phyloP scores from a whole-genome alignment of 345 rosid species.

The Pugionium cornutum region DNA sequence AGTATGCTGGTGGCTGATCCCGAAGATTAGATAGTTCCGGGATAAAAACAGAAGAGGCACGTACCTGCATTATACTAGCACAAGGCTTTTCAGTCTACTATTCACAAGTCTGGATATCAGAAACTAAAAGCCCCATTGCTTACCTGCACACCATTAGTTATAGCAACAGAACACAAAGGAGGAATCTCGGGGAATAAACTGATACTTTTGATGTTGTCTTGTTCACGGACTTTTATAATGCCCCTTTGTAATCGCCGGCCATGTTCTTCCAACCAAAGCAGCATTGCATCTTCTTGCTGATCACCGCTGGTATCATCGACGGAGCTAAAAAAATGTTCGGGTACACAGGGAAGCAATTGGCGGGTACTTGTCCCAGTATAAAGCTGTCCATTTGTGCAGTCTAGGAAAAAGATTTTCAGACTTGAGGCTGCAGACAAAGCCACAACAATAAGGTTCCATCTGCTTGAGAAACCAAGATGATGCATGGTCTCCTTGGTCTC shows the following conservation, averaged over 20 bases:
- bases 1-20: slow-evolving; percentile 36
- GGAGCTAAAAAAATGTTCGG: slow-evolving; percentile 53
- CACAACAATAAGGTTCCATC: slow-evolving; percentile 50
- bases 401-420: slow-evolving; percentile 68
- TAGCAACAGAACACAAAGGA: slow-evolving; percentile 72
- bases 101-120: slow-evolving; percentile 11
- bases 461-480: slow-evolving; percentile 34
- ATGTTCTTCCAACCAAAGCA: slow-evolving; percentile 96
- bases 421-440: slow-evolving; percentile 50
- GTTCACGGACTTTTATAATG: slow-evolving; percentile 49
- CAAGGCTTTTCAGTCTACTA: not conserved
- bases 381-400: slow-evolving; percentile 72
- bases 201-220: slow-evolving; percentile 47
- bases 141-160: slow-evolving; percentile 81
- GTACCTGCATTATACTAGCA: slow-evolving; percentile 47
- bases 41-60: slow-evolving; percentile 76
- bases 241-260: slow-evolving; percentile 61
- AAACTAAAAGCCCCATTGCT: slow-evolving; percentile 10
- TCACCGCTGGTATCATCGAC: slow-evolving; percentile 48
- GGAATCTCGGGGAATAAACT: slow-evolving; percentile 73
- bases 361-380: slow-evolving; percentile 60
- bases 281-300: slow-evolving; percentile 71
- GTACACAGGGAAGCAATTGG: slow-evolving; percentile 86
- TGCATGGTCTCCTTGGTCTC: slow-evolving; percentile 43
- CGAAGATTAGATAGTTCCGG: slow-evolving; percentile 60